phyloP scores from a whole-genome alignment of 2,329 filamentous ascomycete species.

The Aspergillus floridensis region DNA sequence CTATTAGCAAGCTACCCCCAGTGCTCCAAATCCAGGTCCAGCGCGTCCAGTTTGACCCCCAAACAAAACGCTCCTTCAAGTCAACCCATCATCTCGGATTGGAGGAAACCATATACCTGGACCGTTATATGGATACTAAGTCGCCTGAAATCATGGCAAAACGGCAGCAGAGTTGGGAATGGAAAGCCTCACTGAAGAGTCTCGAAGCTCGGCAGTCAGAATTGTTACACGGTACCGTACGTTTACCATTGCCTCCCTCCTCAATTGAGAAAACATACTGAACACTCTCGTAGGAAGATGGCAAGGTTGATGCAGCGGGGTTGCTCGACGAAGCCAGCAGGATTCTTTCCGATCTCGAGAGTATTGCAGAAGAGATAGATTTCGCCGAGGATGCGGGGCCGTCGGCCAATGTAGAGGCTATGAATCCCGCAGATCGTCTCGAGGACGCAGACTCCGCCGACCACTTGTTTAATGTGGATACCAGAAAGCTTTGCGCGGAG shows the following conservation, averaged over 20 bases:
- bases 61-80: slow-evolving; percentile 61
- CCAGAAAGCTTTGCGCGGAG: slow-evolving; percentile 36
- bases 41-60: slow-evolving; percentile 69
- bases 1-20: slow-evolving; percentile 74
- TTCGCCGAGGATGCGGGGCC: slow-evolving; percentile 27
- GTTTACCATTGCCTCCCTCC: background rate
- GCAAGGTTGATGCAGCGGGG: slow-evolving; percentile 30
- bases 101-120: slow-evolving; percentile 78
- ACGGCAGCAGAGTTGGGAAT: slow-evolving; percentile 70
- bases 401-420: background rate
- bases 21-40: slow-evolving; percentile 88
- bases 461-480: slow-evolving; percentile 45
- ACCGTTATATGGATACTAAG: slow-evolving; percentile 73
- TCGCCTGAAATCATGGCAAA: slow-evolving; percentile 61
- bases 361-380: slow-evolving; percentile 34
- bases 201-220: slow-evolving; percentile 51
- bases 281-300: slow-evolving; percentile 16
- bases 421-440: too few species aligned
- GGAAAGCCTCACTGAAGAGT: slow-evolving; percentile 62
- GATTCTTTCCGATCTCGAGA: slow-evolving; percentile 45
- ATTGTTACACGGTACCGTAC: slow-evolving; percentile 40
- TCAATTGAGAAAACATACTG: slow-evolving; percentile 2
- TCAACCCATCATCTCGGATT: slow-evolving; percentile 75
- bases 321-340: slow-evolving; percentile 38
- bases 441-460: slow-evolving; percentile 28